A percentile compares a stretch with the other conserved stretches of the same genome.
Evolutionary conservation across 192 early-diverging fungal species (phyloP).

Genomic region (Spizellomyces punctatus): DNA sequence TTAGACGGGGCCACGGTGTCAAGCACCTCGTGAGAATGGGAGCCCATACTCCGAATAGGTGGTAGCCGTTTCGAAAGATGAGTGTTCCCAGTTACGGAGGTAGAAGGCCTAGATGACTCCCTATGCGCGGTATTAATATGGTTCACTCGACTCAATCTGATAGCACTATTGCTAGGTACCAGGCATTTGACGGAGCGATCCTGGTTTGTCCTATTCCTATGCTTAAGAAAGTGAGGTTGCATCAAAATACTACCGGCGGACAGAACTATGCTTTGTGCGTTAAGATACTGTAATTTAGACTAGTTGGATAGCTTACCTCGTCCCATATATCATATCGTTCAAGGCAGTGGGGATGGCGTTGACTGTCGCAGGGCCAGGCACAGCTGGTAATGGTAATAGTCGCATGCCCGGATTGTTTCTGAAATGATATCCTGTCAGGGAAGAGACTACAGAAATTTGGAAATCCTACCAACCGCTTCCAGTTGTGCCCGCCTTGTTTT

Average conservation of each 20-base stretch:
- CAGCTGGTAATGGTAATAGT: conserved; percentile 35
- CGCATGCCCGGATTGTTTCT: conserved; percentile 36
- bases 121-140: conserved; percentile 2
- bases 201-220: conserved; percentile 16
- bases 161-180: conserved; percentile 15
- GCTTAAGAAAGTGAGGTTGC: conserved; percentile 5
- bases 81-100: conserved; percentile 2
- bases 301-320: conserved; percentile 29
- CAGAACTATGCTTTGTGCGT: no score
- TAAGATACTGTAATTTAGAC: not conserved
- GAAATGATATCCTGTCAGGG: not conserved
- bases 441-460: not conserved
- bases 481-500: conserved; percentile 19
- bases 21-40: not conserved
- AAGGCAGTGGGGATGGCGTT: conserved; percentile 3
- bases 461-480: conserved; percentile 20
- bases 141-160: not conserved
- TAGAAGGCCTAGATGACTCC: conserved; percentile 33
- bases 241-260: not conserved
- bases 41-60: conserved; percentile 24
- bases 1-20: not conserved
- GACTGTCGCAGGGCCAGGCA: conserved; percentile 1
- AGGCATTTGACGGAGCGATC: conserved; percentile 11
- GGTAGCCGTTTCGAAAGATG: conserved; percentile 26
- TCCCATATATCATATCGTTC: conserved; percentile 45